Percentiles rank a stretch among this genome's conserved stretches.
Conservation (phyloP, 2,329 filamentous ascomycete species). For the Fusarium sp. region DNA sequence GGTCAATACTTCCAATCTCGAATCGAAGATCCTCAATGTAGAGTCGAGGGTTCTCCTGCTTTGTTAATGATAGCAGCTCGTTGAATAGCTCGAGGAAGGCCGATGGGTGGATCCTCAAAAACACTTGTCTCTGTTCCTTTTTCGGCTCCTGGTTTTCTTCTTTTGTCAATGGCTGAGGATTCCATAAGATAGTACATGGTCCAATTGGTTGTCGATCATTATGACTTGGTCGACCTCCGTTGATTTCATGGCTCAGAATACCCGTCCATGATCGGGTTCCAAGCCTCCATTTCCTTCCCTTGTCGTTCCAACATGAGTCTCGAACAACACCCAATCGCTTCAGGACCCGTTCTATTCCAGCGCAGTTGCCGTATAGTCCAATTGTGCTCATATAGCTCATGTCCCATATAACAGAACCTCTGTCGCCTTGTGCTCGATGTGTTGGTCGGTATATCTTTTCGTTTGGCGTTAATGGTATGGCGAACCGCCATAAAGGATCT, state of each 20-base stretch:
- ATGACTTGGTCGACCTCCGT: conserved; percentile 54
- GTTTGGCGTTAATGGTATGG: conserved; percentile 86
- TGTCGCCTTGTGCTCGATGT: conserved; percentile 81
- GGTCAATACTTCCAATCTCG: conserved; percentile 73
- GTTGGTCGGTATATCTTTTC: conserved; percentile 92
- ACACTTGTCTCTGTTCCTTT: conserved; percentile 62
- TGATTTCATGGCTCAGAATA: conserved; percentile 67
- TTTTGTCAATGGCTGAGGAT: conserved; percentile 59
- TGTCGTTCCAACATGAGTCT: conserved; percentile 73
- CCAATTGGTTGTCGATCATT: conserved; percentile 71
- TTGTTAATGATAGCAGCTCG: conserved; percentile 70
- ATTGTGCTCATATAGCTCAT: conserved; percentile 95
- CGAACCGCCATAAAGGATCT: conserved; percentile 90
- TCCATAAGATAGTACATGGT: conserved; percentile 83
- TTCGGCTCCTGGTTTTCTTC: conserved; percentile 44
- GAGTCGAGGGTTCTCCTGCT: conserved; percentile 72
- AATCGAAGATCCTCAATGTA: conserved; percentile 79
- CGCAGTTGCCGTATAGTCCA: conserved; percentile 76
- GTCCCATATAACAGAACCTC: conserved; percentile 90
- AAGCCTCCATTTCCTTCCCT: conserved; percentile 78
- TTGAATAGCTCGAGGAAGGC: conserved; percentile 80
- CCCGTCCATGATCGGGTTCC: conserved; percentile 67
- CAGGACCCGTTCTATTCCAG: conserved; percentile 76
- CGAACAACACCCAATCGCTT: conserved; percentile 74
- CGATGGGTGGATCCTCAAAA: conserved; percentile 86